Evolutionary conservation across 177 flowering plant genomes (phyloP), one percentile per base, ranked within the genome.

Genomic region (Vitis hybrid): DNA sequence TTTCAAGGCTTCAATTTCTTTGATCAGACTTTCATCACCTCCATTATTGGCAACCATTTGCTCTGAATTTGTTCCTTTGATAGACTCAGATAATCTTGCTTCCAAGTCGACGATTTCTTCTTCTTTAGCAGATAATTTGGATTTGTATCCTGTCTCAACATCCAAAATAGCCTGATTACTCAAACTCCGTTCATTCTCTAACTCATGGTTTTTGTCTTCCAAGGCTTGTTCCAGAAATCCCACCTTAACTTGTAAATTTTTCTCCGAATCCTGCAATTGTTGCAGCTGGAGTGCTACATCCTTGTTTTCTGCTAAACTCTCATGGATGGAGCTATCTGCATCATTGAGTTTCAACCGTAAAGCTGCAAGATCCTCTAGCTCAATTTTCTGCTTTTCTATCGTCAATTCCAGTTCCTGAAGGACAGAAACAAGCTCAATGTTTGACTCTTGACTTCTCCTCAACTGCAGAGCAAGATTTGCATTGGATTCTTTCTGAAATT

Each of bases 401-500:
- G 87, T 89, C 73, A 80, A 90, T 80, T 92, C 98, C 33, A 90
- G 84, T 77, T 94, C 97, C 74, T 94, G 94, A 76, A 94, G 94
- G 83, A 88, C 75, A 51, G 89, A 77, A 79, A 92, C 84, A 78
- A 94, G 94, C 88, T 94, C 95, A 66, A 89, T 68, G 74, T 94
- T 94, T 65, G 96, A 91, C 66, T 92, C 95, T 75, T 94, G 98
- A 65, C 88, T 90, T 70, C 80, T 87, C 73, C 77, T 66, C 72
- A 92, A 76, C 72, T 90, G 97, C 61, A 85, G 69, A 64, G 88
- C 62, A 75, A 94, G 74, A 70, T 82, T 65, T 47, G 85, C 83
- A 78, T 85, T 90, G 71, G 86, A 82, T 75, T 92, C 90, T 73
- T 85, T 84, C 60, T 79, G 92, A 73, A 81, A 87, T 73, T 73